These are phyloP conservation scores for Elaphomyces granulatus DNA, from an alignment of 495 filamentous ascomycete species.

Conservation along the genomic window DNA sequence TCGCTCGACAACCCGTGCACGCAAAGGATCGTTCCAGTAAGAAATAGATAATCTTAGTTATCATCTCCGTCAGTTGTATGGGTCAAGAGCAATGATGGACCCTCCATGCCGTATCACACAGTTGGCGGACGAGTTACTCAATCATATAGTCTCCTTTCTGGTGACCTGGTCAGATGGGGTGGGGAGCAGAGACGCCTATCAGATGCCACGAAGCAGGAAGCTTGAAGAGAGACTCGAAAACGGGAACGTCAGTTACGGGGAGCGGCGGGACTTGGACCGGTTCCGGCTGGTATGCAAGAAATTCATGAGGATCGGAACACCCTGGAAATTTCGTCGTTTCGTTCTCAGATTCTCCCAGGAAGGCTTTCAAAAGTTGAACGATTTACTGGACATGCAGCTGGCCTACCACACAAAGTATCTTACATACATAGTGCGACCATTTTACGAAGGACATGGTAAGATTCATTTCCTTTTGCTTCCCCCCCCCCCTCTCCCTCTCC, in stretches of 20 bases:
- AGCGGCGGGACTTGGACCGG: conserved; percentile 26
- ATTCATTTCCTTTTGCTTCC: background rate
- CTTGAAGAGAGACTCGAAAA: background rate
- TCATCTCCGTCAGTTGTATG: too few species aligned
- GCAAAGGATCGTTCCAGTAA: too few species aligned
- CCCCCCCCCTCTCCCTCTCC: background rate
- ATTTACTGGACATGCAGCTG: conserved; percentile 36
- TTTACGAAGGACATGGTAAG: conserved; percentile 41
- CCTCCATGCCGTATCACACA: conserved; percentile 28
- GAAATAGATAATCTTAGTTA: too few species aligned
- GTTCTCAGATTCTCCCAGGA: conserved; percentile 43
- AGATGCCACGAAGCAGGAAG: background rate
- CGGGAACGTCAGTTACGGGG: conserved; percentile 8
- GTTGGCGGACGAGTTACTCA: conserved; percentile 48
- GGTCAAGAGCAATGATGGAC: conserved; percentile 30
- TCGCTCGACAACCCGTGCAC: too few species aligned
- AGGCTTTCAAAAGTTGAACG: conserved; percentile 42
- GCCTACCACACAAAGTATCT: conserved; percentile 50
- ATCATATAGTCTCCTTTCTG: conserved; percentile 34
- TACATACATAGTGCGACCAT: conserved; percentile 58
- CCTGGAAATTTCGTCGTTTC: conserved; percentile 45
- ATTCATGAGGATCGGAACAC: conserved; percentile 46
- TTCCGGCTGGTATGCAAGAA: conserved; percentile 47
- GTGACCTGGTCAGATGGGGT: conserved; percentile 6
- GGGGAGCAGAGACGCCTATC: background rate